Evolutionary conservation across 2,329 filamentous ascomycete genomes (phyloP).

Genomic region (Akanthomyces muscarius): DNA sequence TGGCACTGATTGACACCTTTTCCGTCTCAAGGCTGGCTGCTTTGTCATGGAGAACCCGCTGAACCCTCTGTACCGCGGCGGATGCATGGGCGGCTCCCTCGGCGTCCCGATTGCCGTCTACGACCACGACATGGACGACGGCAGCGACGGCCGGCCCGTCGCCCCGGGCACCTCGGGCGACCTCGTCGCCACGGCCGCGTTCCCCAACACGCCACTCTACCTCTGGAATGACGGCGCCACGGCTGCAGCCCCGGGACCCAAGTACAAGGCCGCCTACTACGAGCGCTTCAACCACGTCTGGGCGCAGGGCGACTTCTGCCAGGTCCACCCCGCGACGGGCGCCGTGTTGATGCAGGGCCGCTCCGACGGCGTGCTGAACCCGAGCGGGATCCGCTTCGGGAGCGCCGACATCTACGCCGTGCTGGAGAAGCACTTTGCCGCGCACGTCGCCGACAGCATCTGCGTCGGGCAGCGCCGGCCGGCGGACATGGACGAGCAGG

Average conservation of each 20-base stretch:
- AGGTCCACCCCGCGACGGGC: slow-evolving; percentile 63
- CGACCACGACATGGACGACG: slow-evolving; percentile 55
- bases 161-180: slow-evolving; percentile 65
- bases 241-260: slow-evolving; percentile 41
- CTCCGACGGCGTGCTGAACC: slow-evolving; percentile 77
- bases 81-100: slow-evolving; percentile 47
- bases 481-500: slow-evolving; percentile 48
- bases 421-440: slow-evolving; percentile 61
- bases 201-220: slow-evolving; percentile 70
- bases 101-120: slow-evolving; percentile 54
- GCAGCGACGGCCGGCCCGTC: slow-evolving; percentile 40
- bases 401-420: slow-evolving; percentile 77
- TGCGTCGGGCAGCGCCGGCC: slow-evolving; percentile 74
- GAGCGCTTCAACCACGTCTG: slow-evolving; percentile 63
- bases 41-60: slow-evolving; percentile 65
- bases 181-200: slow-evolving; percentile 64
- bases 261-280: slow-evolving; percentile 60
- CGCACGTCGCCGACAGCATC: slow-evolving; percentile 64
- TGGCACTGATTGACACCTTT: background rate
- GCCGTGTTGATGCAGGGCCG: slow-evolving; percentile 64
- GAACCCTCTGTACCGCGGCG: slow-evolving; percentile 59
- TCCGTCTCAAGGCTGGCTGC: slow-evolving; percentile 46
- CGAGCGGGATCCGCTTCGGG: slow-evolving; percentile 73
- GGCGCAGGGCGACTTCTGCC: slow-evolving; percentile 80
- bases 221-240: slow-evolving; percentile 56